These are phyloP conservation scores for Dissoconium aciculare DNA, from an alignment of 2,329 filamentous ascomycete species.

Conservation along the genomic window DNA sequence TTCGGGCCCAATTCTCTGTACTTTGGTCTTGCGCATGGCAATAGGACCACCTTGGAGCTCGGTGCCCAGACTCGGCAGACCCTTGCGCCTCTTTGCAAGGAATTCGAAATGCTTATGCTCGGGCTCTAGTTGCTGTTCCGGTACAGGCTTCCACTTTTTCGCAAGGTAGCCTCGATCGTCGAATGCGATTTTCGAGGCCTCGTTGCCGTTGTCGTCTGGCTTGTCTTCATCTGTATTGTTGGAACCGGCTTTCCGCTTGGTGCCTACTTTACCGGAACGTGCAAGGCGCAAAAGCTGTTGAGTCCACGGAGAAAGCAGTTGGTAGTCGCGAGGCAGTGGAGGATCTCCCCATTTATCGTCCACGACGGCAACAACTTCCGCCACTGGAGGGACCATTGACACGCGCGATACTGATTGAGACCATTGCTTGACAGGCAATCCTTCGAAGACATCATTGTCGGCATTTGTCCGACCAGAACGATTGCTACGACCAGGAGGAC, in stretches of 20 bases:
- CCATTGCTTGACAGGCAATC: conserved; percentile 84
- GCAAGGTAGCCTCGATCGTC: conserved; percentile 37
- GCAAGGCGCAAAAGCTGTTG: conserved; percentile 72
- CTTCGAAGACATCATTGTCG: conserved; percentile 54
- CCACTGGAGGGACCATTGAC: conserved; percentile 19
- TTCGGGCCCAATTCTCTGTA: conserved; percentile 54
- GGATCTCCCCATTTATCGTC: conserved; percentile 65
- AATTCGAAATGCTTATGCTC: conserved; percentile 41
- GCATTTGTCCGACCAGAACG: conserved; percentile 42
- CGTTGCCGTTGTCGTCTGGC: conserved; percentile 22
- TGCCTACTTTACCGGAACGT: conserved; percentile 45
- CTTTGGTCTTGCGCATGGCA: conserved; percentile 61
- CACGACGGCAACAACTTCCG: conserved; percentile 12
- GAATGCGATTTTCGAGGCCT: conserved; percentile 30
- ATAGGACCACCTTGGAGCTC: not conserved
- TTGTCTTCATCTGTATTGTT: conserved; percentile 43
- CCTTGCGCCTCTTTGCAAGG: conserved; percentile 46
- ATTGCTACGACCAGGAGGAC: conserved; percentile 42
- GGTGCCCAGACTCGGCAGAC: conserved; percentile 36
- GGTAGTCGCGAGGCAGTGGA: conserved; percentile 76
- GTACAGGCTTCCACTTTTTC: conserved; percentile 43
- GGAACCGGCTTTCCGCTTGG: conserved; percentile 49
- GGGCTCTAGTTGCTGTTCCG: conserved; percentile 41
- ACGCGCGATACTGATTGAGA: conserved; percentile 36
- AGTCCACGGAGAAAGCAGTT: conserved; percentile 61